Conservation (phyloP, 495 filamentous ascomycete genomes). For the Annulohypoxylon nitens region DNA sequence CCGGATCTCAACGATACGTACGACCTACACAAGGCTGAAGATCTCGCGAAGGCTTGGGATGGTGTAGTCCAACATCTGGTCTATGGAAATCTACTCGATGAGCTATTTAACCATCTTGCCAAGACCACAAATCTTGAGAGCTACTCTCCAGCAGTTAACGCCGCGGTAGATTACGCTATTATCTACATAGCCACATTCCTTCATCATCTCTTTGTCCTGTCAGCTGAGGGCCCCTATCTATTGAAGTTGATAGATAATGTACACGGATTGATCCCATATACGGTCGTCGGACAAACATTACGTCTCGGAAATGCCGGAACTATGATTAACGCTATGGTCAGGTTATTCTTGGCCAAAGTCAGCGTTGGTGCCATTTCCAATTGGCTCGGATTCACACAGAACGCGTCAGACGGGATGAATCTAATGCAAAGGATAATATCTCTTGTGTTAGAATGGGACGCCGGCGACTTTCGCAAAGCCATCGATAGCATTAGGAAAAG, state of each 20-base stretch:
- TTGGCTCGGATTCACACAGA: slow-evolving; percentile 72
- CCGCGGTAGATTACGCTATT: slow-evolving; percentile 68
- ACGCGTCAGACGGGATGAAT: slow-evolving; percentile 76
- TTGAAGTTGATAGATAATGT: slow-evolving; percentile 68
- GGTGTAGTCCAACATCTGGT: slow-evolving; percentile 68
- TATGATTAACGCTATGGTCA: slow-evolving; percentile 75
- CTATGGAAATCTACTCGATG: slow-evolving; percentile 69
- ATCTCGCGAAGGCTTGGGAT: slow-evolving; percentile 68
- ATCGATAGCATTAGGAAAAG: slow-evolving; percentile 66
- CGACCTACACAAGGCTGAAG: slow-evolving; percentile 65
- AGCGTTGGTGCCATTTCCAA: slow-evolving; percentile 72
- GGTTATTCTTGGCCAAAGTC: slow-evolving; percentile 73
- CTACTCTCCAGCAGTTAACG: slow-evolving; percentile 67
- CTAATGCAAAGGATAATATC: slow-evolving; percentile 75
- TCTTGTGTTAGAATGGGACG: slow-evolving; percentile 72
- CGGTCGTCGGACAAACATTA: slow-evolving; percentile 70
- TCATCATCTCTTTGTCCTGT: slow-evolving; percentile 72
- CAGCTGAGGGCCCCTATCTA: slow-evolving; percentile 73
- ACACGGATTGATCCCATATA: slow-evolving; percentile 71
- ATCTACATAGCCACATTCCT: slow-evolving; percentile 73
- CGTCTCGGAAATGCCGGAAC: slow-evolving; percentile 75
- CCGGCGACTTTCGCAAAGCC: slow-evolving; percentile 66
- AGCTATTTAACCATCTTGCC: slow-evolving; percentile 67
- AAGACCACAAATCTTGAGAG: slow-evolving; percentile 67
- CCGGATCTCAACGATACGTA: slow-evolving; percentile 59